A percentile compares a stretch with the other conserved stretches of the same genome.
Conservation (phyloP, 2,329 filamentous ascomycete species). For the Rhynchosporium agropyri region DNA sequence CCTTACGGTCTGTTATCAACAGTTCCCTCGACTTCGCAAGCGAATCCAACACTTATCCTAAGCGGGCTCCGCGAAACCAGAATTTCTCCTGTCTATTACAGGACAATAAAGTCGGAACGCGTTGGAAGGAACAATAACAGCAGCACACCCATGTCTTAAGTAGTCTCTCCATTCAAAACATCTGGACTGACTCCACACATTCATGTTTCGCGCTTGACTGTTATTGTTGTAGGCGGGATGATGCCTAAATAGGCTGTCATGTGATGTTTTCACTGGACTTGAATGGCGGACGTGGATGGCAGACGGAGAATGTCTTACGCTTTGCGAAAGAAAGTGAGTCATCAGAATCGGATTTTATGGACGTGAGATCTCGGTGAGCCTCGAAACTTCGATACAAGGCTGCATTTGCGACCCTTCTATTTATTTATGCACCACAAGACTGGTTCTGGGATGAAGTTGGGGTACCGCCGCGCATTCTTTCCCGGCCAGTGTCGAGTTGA, state of each 20-base stretch:
- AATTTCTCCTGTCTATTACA: not conserved
- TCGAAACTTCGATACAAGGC: not conserved
- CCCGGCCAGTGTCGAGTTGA: too few relatives aligned
- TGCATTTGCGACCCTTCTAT: not conserved
- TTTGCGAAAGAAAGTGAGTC: not conserved
- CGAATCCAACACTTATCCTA: not conserved
- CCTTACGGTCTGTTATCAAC: too few relatives aligned
- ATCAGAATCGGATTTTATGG: not conserved
- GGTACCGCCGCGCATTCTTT: too few relatives aligned
- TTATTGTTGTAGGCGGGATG: conserved; percentile 10
- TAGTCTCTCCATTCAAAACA: not conserved
- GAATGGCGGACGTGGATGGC: too few relatives aligned
- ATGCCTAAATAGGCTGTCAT: conserved; percentile 20
- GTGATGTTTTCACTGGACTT: conserved; percentile 4
- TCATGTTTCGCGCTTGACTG: conserved; percentile 12
- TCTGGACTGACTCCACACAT: not conserved
- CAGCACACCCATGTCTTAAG: not conserved
- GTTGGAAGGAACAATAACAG: not conserved
- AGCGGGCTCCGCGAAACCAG: not conserved
- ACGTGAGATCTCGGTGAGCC: not conserved
- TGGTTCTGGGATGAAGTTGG: too few relatives aligned
- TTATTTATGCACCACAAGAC: too few relatives aligned
- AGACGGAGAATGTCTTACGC: not conserved
- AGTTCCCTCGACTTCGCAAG: not conserved
- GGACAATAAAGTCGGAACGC: not conserved